A percentile compares a stretch with the other conserved stretches of the same genome.
Conservation (phyloP, 176 grass and related monocot genomes). For the Thalia dealbata region DNA sequence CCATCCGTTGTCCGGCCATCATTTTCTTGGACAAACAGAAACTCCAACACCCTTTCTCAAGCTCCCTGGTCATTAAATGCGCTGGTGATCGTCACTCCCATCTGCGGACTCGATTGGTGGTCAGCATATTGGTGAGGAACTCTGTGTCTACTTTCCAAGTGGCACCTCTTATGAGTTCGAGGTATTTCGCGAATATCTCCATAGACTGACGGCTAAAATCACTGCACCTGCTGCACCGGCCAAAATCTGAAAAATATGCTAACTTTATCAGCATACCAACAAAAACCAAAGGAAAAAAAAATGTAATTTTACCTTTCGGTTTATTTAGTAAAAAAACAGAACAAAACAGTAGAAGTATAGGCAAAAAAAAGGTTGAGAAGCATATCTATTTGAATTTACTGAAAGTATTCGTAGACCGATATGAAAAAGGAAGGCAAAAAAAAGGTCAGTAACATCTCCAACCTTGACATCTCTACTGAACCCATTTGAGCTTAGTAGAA, state of each 20-base stretch:
- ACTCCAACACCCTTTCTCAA: no score
- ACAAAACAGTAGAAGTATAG: no score
- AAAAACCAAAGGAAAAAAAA: not conserved
- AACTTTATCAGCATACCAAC: not conserved
- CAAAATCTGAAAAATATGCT: constrained; percentile 58
- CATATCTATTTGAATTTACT: not conserved
- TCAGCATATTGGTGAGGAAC: not conserved
- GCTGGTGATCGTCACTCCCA: no score
- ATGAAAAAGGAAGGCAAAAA: no score
- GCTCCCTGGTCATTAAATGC: no score
- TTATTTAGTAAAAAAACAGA: no score
- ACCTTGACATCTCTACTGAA: constrained; percentile 83
- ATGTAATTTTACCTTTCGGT: no score
- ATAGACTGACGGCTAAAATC: constrained; percentile 68
- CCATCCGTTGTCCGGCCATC: no score
- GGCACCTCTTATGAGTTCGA: constrained; percentile 41
- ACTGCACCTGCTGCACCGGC: constrained; percentile 60
- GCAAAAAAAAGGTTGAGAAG: no score
- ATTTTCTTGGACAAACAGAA: no score
- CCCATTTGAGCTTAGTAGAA: constrained; percentile 44
- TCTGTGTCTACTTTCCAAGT: not conserved
- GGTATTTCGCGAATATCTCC: constrained; percentile 73
- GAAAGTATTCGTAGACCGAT: not conserved
- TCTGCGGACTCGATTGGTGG: not conserved
- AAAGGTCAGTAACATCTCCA: constrained; percentile 5